Base-by-base conservation (phyloP, 2,329 filamentous ascomycete genomes). In the Diaporthe velutina region DNA sequence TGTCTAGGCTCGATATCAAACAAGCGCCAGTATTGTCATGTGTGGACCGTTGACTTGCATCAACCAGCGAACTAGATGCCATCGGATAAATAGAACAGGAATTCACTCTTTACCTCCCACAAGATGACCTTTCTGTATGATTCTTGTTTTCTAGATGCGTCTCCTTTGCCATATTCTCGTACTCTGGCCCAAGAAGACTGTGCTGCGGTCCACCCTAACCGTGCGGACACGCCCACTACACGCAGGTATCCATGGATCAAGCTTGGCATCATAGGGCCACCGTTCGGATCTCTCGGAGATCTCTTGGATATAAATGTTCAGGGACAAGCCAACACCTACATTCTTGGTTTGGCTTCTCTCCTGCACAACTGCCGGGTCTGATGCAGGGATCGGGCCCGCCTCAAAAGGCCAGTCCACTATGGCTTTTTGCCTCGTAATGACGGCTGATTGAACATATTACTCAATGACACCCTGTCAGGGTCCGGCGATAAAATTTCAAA, bases 161-260 rank as follows among this genome's bases (percentile, higher is more conserved):
- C 4, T 12, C n/a, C 17, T 8, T 12, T 66, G 28, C 42, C 19
- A 9, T 13, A 5, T 25, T 33, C 12, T 6, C 33, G 15, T 28
- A 4, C 40, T 6, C 12, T 19, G n/a, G 15, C 17, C 15, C 15
- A 12, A 15, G 12, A n/a, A 42, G n/a, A 19, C 2, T 45, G 33
- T 22, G 28, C 13, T 17, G n/a, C 17, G 1, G 30, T 45, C 42
- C 70, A 75, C 25, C n/a, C 6, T 68, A 30, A 45, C 33, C 45
- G 61, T n/a, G 61, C 61, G 28, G 30, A 28, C 57, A 22, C 25
- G n/a, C 57, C 70, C 60, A 73, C 70, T 33, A 35, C 45, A 70
- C 73, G 70, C 70, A 54, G 17, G 70, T 25, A 19, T 15, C 54
- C 38, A 22, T 54, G 8, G 50, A 55, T 17, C 28, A 28, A 54